A percentile compares a stretch with the other conserved stretches of the same genome.
Conservation (phyloP, 192 early-diverging fungal species). For the Kappamyces sp. region DNA sequence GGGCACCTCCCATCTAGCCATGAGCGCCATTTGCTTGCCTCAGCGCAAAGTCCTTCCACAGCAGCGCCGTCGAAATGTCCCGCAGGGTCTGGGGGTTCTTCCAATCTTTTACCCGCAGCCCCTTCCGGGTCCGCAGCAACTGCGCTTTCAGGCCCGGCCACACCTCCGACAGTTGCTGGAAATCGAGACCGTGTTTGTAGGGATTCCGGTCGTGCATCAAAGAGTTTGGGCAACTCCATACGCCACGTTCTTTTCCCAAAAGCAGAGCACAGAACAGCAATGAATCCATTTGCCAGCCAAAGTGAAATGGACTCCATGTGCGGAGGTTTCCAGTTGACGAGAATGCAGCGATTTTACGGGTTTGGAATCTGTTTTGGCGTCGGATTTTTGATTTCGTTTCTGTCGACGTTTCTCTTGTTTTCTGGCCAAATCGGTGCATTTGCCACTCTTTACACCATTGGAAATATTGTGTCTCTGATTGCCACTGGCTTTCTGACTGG, state of each 20-base stretch:
- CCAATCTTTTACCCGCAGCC: background rate
- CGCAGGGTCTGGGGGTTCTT: conserved; percentile 12
- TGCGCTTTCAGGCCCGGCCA: conserved; percentile 3
- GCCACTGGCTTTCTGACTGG: conserved; percentile 88
- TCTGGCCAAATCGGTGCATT: conserved; percentile 63
- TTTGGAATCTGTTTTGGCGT: conserved; percentile 75
- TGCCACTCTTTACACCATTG: conserved; percentile 85
- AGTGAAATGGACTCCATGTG: conserved; percentile 43
- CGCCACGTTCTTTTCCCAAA: background rate
- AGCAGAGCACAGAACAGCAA: background rate
- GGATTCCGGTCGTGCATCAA: conserved; percentile 13
- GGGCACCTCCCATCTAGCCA: conserved; percentile 16
- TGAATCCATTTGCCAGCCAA: conserved; percentile 13
- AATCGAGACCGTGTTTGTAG: conserved; percentile 2
- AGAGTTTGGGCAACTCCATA: background rate
- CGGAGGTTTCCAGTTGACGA: conserved; percentile 49
- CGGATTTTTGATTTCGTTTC: conserved; percentile 72
- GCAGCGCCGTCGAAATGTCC: conserved; percentile 3
- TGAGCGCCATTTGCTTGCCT: background rate
- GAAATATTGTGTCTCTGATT: conserved; percentile 80
- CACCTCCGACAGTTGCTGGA: conserved; percentile 2
- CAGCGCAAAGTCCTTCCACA: conserved; percentile 9
- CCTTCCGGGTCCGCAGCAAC: conserved; percentile 1
- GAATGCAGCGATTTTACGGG: conserved; percentile 69
- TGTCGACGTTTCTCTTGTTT: conserved; percentile 56